These are phyloP conservation scores for Cyclotella sp. DNA, from an alignment of 108 stramenopile genomes.

Conservation along the genomic window DNA sequence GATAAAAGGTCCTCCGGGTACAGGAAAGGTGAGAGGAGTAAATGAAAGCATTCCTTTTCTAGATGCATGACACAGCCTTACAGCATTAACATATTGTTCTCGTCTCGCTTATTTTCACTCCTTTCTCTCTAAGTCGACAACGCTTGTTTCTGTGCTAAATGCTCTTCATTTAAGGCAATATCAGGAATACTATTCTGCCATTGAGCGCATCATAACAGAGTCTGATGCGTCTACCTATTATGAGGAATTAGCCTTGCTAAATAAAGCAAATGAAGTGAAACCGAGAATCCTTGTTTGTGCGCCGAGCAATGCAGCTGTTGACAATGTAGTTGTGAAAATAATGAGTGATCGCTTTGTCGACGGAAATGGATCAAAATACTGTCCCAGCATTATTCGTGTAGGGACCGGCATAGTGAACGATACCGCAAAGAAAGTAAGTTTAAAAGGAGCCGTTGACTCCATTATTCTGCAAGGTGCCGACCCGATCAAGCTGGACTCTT, in stretches of 20 bases:
- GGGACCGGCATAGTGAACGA: conserved; percentile 52
- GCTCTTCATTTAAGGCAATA: conserved; percentile 67
- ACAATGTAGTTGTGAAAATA: conserved; percentile 86
- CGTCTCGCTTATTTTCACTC: background rate
- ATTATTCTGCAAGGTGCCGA: conserved; percentile 44
- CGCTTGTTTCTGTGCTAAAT: conserved; percentile 78
- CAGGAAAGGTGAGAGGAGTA: background rate
- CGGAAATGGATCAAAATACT: conserved; percentile 70
- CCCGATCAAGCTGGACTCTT: conserved; percentile 35
- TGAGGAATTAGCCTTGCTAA: conserved; percentile 51
- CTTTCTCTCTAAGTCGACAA: conserved; percentile 66
- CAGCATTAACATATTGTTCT: background rate
- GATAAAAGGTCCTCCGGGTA: conserved; percentile 70
- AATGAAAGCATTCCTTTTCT: background rate
- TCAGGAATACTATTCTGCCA: conserved; percentile 52
- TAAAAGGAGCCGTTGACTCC: conserved; percentile 44
- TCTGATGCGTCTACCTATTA: conserved; percentile 34
- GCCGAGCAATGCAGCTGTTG: conserved; percentile 92
- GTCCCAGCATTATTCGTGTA: conserved; percentile 74
- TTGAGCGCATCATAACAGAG: conserved; percentile 50
- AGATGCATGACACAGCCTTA: background rate
- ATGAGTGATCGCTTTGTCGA: conserved; percentile 69
- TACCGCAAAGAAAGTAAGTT: conserved; percentile 32
- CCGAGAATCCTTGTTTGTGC: conserved; percentile 82
- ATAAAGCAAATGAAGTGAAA: conserved; percentile 52